A percentile compares a stretch with the other conserved stretches of the same genome.
These are phyloP conservation scores for Darksidea phi DNA, from an alignment of 495 filamentous ascomycete genomes.

Conservation along the genomic window DNA sequence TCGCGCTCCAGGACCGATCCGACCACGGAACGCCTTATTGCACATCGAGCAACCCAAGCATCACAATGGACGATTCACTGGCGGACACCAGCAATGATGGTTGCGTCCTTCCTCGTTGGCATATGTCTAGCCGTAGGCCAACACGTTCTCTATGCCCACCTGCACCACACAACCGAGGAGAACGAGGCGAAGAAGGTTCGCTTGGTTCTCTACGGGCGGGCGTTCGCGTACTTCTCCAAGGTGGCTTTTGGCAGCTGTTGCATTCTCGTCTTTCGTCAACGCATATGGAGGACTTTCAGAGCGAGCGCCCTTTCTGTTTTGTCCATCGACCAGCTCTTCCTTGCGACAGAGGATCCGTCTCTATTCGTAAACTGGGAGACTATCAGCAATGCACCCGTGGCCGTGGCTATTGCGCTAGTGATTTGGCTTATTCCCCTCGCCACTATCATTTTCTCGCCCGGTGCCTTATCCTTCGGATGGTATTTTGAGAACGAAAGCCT, in stretches of 20 bases:
- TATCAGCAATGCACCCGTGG: constrained; percentile 41
- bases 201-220: constrained; percentile 42
- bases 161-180: constrained; percentile 36
- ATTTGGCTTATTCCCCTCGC: constrained; percentile 47
- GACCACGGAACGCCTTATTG: constrained; percentile 21
- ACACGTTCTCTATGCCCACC: constrained; percentile 40
- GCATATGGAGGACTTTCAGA: constrained; percentile 45
- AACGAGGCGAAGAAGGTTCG: constrained; percentile 38
- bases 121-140: constrained; percentile 41
- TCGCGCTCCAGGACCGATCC: constrained; percentile 25
- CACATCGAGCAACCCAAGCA: constrained; percentile 16
- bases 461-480: constrained; percentile 42
- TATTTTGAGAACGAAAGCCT: constrained; percentile 10
- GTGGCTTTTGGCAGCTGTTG: constrained; percentile 42
- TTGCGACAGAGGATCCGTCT: constrained; percentile 43
- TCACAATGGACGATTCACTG: constrained; percentile 44
- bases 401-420: constrained; percentile 42
- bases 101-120: constrained; percentile 39
- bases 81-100: constrained; percentile 42
- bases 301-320: constrained; percentile 38
- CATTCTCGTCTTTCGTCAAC: constrained; percentile 43
- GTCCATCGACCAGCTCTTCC: constrained; percentile 44
- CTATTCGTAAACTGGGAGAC: constrained; percentile 41
- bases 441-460: constrained; percentile 44
- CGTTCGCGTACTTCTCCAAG: constrained; percentile 45